Percentiles rank a stretch among this genome's conserved stretches.
Evolutionary conservation across 164 flowering plant genomes (phyloP).

Genomic region (Saururus chinensis): DNA sequence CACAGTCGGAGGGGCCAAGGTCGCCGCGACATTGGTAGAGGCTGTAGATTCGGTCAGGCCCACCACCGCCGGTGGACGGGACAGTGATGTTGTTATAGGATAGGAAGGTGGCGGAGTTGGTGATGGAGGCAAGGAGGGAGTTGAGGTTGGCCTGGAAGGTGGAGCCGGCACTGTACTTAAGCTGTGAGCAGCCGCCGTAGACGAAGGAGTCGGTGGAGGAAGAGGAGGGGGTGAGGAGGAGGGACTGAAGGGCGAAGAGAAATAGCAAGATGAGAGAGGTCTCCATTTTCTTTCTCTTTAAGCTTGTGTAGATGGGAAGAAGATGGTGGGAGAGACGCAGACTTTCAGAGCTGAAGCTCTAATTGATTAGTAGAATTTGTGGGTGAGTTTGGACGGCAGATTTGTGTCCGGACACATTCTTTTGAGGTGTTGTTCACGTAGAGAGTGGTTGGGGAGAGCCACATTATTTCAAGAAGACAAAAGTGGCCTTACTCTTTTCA

Average conservation of each 20-base stretch:
- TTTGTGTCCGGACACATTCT: too few relatives aligned
- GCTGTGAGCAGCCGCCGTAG: conserved; percentile 79
- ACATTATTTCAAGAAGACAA: neutral
- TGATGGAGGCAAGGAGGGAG: conserved; percentile 78
- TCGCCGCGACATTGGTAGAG: conserved; percentile 90
- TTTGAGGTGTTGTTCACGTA: neutral
- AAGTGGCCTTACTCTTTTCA: neutral
- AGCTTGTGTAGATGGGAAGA: neutral
- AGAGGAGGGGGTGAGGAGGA: neutral
- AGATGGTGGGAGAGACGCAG: neutral
- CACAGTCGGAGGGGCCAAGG: conserved; percentile 75
- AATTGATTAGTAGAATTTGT: neutral
- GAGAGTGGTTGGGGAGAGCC: neutral
- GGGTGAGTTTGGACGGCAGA: neutral
- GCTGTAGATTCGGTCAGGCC: conserved; percentile 33
- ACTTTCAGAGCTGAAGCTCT: neutral
- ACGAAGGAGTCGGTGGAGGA: conserved; percentile 40
- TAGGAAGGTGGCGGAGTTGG: conserved; percentile 75
- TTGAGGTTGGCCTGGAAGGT: conserved; percentile 58
- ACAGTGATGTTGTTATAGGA: conserved; percentile 76
- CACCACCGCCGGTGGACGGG: conserved; percentile 25
- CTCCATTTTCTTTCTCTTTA: neutral
- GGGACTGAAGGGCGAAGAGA: conserved; percentile 12
- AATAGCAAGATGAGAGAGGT: neutral
- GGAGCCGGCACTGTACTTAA: conserved; percentile 35